A percentile compares a stretch with the other conserved stretches of the same genome.
phyloP scores from a whole-genome alignment of 768 basidiomycete genomes.

The Pleurotus tuber-regium region DNA sequence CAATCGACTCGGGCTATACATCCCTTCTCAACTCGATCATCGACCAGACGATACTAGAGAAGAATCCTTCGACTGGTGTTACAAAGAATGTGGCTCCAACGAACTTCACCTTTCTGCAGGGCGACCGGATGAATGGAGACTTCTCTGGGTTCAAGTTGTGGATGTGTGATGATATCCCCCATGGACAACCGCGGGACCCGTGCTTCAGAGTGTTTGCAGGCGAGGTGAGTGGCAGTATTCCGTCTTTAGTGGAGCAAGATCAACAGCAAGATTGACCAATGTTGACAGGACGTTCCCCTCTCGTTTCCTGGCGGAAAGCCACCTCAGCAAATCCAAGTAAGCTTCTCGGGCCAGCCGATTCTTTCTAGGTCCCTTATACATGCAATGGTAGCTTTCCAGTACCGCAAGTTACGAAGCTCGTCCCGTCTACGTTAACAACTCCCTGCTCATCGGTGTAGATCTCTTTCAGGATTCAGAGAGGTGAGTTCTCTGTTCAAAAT shows the following conservation, averaged over 20 bases:
- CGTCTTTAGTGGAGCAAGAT: slow-evolving; percentile 9
- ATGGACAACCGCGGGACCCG: slow-evolving; percentile 26
- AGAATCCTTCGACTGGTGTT: background rate
- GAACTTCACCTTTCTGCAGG: slow-evolving; percentile 38
- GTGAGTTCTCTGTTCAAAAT: no score
- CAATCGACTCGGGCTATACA: slow-evolving; percentile 39
- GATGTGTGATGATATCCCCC: slow-evolving; percentile 47
- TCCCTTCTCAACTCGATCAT: slow-evolving; percentile 32
- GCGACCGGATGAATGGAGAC: slow-evolving; percentile 13
- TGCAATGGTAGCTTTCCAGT: background rate
- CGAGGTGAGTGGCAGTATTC: slow-evolving; percentile 12
- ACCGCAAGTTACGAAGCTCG: background rate
- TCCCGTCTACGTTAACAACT: background rate
- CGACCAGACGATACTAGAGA: slow-evolving; percentile 17
- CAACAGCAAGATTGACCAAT: background rate
- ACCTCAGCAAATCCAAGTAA: background rate
- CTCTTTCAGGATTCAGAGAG: background rate
- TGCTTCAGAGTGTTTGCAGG: slow-evolving; percentile 36
- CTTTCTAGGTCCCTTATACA: no score
- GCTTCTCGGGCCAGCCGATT: no score
- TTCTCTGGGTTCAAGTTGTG: slow-evolving; percentile 26
- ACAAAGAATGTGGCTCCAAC: slow-evolving; percentile 22
- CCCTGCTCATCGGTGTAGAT: background rate
- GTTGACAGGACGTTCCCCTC: background rate
- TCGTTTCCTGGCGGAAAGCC: background rate